These are phyloP conservation scores for Hymenoscyphus linearis DNA, from an alignment of 2,329 filamentous ascomycete species.

Conservation along the genomic window DNA sequence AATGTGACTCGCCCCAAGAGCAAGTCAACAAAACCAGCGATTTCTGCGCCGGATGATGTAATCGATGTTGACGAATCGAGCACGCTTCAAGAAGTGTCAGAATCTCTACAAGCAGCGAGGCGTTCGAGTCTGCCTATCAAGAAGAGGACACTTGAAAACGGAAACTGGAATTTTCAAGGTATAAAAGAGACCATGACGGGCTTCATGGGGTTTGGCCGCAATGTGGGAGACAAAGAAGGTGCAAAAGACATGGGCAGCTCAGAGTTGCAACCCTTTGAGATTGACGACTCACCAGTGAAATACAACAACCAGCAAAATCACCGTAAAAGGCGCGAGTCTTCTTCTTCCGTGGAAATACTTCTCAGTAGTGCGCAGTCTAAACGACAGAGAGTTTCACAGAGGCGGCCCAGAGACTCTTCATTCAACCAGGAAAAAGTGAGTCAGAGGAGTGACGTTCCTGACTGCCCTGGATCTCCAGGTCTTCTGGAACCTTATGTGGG, in stretches of 20 bases:
- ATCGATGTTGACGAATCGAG: background rate
- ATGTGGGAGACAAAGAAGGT: slow-evolving; percentile 1
- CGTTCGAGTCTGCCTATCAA: background rate
- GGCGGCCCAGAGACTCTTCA: background rate
- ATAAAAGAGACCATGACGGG: background rate
- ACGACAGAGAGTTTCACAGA: background rate
- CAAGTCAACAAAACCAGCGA: background rate
- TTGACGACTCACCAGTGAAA: slow-evolving; percentile 10
- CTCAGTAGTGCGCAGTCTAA: background rate
- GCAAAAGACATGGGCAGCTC: background rate
- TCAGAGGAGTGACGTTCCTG: background rate
- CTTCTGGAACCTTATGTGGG: background rate
- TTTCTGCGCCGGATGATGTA: background rate
- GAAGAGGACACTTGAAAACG: background rate
- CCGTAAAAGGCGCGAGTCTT: background rate
- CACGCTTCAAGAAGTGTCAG: background rate
- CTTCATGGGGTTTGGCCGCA: background rate
- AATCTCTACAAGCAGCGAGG: background rate
- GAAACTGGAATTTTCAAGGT: background rate
- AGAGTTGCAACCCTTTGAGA: slow-evolving; percentile 2
- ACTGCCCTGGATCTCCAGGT: background rate
- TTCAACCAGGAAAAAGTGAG: background rate
- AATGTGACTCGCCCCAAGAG: background rate
- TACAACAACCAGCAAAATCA: background rate
- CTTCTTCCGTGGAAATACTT: background rate